Base-by-base conservation (phyloP, 495 filamentous ascomycete genomes). In the Aspergillus sclerotioniger region DNA sequence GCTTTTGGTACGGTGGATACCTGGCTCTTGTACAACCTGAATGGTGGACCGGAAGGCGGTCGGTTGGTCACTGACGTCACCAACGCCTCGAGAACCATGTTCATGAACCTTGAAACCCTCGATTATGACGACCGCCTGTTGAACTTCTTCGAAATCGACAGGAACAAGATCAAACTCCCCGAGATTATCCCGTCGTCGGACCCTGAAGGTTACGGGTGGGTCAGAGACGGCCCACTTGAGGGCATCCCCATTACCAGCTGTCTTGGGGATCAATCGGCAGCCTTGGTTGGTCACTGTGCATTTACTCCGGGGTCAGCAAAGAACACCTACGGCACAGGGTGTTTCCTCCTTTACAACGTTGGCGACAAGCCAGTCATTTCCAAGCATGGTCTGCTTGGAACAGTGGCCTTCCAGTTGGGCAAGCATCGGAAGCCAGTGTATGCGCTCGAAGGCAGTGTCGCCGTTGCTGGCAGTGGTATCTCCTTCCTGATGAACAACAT, bases 241-340 rank as follows among this genome's bases (percentile, higher is more conserved):
- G 91, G 90, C 37, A 76, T 87, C n/a, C 84, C 75, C 44, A 96
- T 98, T 62, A 85, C 88, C 17, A 92, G 92, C 64, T 93, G 90
- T 67, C 77, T 98, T 28, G 92, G 92, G 57, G 93, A 98, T 70
- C 93, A 98, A 70, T 96, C 92, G 37, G 86, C 91, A 47, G 93
- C 93, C 6, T 72, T 98, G 47, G 92, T 98, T 41, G 93, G 93
- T 43, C 92, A 98, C 69, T 90, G 90, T 67, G 92, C 89, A 21
- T 96, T 96, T 72, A 85, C 78, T 12, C 87, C 92, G 1, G 93
- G 93, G 49, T 81, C 81, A 61, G 93, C 93, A 39, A 98, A 98
- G 79, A 96, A 96, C 69, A 98, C 93, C 1, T 98, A 96, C 60
- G 93, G 93, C 41, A 98, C 93, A 2, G 93, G 93, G 29, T 96